Evolutionary conservation across 2,329 filamentous ascomycete genomes (phyloP).

Genomic region (Nemania serpens): DNA sequence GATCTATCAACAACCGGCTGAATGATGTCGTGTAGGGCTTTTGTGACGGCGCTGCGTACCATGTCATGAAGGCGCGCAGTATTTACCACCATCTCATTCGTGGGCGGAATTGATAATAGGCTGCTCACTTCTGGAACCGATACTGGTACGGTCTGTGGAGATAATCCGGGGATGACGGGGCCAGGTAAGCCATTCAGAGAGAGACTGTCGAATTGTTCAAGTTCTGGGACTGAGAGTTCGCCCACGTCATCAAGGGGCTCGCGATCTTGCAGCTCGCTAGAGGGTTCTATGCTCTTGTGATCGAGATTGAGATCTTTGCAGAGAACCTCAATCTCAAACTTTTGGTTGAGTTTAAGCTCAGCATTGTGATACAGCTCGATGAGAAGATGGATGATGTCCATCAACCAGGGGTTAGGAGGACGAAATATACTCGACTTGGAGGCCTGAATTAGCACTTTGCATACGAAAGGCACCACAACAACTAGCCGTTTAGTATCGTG

Average conservation of each 20-base stretch:
- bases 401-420: slow-evolving; percentile 95
- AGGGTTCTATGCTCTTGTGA: slow-evolving; percentile 87
- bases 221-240: slow-evolving; percentile 65
- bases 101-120: slow-evolving; percentile 78
- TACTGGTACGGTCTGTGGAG: slow-evolving; percentile 76
- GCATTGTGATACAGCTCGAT: slow-evolving; percentile 93
- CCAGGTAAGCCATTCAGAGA: slow-evolving; percentile 75
- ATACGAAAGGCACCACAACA: slow-evolving; percentile 95
- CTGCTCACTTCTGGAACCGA: slow-evolving; percentile 83
- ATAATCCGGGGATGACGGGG: slow-evolving; percentile 72
- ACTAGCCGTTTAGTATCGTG: slow-evolving; percentile 90
- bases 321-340: slow-evolving; percentile 97
- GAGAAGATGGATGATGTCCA: slow-evolving; percentile 90
- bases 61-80: slow-evolving; percentile 72
- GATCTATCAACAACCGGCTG: slow-evolving; percentile 96
- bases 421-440: slow-evolving; percentile 85
- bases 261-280: slow-evolving; percentile 81
- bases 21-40: slow-evolving; percentile 94
- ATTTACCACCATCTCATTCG: slow-evolving; percentile 78
- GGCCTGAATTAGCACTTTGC: slow-evolving; percentile 89
- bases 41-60: slow-evolving; percentile 82
- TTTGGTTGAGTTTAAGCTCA: slow-evolving; percentile 93
- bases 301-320: slow-evolving; percentile 93
- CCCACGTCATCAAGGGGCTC: slow-evolving; percentile 65
- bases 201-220: slow-evolving; percentile 84